Base-by-base conservation (phyloP, 257 asterid species). In the Nicotiana benthamiana region DNA sequence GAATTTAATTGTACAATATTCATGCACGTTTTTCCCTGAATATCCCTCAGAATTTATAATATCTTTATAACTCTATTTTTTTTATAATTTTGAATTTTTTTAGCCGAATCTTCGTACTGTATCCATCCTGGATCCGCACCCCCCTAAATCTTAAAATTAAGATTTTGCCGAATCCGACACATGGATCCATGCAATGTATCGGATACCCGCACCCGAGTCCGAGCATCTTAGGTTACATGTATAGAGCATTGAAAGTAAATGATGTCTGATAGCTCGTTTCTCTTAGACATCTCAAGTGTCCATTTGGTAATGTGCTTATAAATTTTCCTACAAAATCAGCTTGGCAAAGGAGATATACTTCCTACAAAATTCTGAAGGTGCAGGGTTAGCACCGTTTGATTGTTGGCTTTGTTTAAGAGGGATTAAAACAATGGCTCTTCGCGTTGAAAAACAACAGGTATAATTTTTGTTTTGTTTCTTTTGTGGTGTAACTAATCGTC, bases 401-500 rank as follows among this genome's bases (percentile, higher is more conserved):
- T 95, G 99, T 80, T 95, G 99, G 97, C 91, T 95, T n/a, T 92
- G 97, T 87, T 86, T 95, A 87, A 88, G 98, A 89, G 97, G 98
- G 86, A 89, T 91, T 81, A 91, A 93, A 87, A 93, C 98, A 48
- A 93, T 93, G 99, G 93, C 91, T 20, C 84, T 89, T 61, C 96
- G 99, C 40, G 93, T 95, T 54, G 96, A 92, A 87, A 95, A 93
- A 89, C 99, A 93, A 82, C 96, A 95, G 94, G 98, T 91, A n/a
- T 36, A n/a, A 11, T 16, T 34, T 17, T 68, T n/a, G 54, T 18
- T 10, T 68, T 66, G 0, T 68, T 68, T 40, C 57, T 40, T 20
- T 20, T 15, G 6, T 51, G 18, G 56, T 13, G 18, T 15, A 51
- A 4, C 18, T 51, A 11, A 15, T 51, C 1, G 18, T 13, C 56